Base-by-base conservation (phyloP, 352 stramenopile genomes). In the Globisporangium abappressorium region DNA sequence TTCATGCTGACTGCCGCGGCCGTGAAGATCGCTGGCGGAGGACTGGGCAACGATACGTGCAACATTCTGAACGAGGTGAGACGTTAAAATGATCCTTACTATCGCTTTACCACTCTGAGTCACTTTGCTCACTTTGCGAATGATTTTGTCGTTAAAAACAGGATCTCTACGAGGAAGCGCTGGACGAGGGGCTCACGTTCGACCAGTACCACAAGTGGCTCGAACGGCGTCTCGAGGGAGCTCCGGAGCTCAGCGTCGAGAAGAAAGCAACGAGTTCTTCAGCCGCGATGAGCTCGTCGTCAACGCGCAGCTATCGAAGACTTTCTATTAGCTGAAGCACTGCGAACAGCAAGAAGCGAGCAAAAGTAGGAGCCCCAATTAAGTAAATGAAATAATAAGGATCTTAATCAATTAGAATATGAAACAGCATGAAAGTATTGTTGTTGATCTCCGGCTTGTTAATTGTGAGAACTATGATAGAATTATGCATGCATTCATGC, bases 141-240 rank as follows among this genome's bases (percentile, higher is more conserved):
- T 20, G 28, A 15, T 36, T 22, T 12, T 24, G 20, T 62, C 26
- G 8, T 65, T 8, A 53, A 1, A 20, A 38, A 9, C 26, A 87
- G 73, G 75, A 75, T 56, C 66, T 89, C 14, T 89, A 79, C 62
- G 77, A 71, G 30, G 71, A 87, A 69, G 80, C 80, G 22, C 77
- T 82, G 66, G 30, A 63, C n/a, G 69, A 80, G 8, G 75, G 76
- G 36, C 68, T 89, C 14, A 85, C 80, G 4, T 89, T 89, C 49
- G 80, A 89, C 22, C 76, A 82, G 62, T 89, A 73, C 65, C 77
- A 87, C 63, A 64, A 68, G 8, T 89, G 80, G 80, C 76, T 89
- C n/a, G 74, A 80, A 57, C 46, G 58, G 4, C 76, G 77, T 0
- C 69, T 89, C 2, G 80, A 81, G 20, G 70, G 70, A 11, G 24